These are phyloP conservation scores for Zymoseptoria passerinii DNA, from an alignment of 2,329 filamentous ascomycete species.

Conservation along the genomic window DNA sequence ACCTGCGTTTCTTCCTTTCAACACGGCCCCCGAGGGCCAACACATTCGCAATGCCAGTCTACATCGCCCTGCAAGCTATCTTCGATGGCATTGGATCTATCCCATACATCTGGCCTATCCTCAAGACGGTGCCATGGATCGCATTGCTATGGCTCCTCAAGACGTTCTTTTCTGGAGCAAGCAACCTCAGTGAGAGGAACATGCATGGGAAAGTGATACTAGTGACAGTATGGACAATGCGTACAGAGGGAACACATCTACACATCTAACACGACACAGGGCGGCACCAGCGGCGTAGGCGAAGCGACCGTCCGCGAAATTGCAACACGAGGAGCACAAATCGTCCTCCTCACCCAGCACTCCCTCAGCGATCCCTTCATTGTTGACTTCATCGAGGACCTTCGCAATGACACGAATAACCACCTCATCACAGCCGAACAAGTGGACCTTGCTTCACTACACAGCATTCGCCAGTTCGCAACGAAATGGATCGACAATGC, in stretches of 20 bases:
- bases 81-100: conserved; percentile 47
- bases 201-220: conserved; percentile 94
- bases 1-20: neutral
- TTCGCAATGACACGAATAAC: conserved; percentile 69
- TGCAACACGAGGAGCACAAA: conserved; percentile 74
- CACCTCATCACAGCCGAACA: conserved; percentile 91
- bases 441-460: conserved; percentile 79
- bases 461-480: conserved; percentile 85
- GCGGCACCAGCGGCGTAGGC: conserved; percentile 89
- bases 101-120: conserved; percentile 26
- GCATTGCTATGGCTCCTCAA: conserved; percentile 54
- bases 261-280: conserved; percentile 37
- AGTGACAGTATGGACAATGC: conserved; percentile 57
- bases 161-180: conserved; percentile 66
- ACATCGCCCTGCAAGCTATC: conserved; percentile 47
- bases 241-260: neutral
- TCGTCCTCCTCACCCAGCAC: conserved; percentile 80
- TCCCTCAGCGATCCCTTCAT: conserved; percentile 78
- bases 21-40: conserved; percentile 3
- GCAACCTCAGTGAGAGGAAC: conserved; percentile 65
- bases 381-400: conserved; percentile 82
- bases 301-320: conserved; percentile 66
- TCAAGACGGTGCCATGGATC: conserved; percentile 47
- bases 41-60: conserved; percentile 49
- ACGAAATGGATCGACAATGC: conserved; percentile 98